Evolutionary conservation across 768 basidiomycete species (phyloP).

Genomic region (Auricularia sp.): DNA sequence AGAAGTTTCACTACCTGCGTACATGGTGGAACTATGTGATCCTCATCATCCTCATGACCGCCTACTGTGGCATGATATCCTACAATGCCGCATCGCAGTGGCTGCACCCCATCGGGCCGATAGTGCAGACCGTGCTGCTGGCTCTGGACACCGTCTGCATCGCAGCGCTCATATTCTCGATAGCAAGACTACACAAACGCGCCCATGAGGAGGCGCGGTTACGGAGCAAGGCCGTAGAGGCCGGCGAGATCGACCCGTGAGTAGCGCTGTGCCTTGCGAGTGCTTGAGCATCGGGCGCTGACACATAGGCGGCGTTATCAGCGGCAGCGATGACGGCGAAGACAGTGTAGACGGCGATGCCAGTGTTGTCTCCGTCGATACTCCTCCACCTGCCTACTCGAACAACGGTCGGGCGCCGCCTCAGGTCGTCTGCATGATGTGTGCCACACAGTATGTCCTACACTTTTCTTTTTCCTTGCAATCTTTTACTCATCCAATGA

Average conservation of each 20-base stretch:
- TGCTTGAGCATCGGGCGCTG: not conserved
- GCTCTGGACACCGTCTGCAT: not conserved
- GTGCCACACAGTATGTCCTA: not conserved
- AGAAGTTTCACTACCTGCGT: not conserved
- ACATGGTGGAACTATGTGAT: not conserved
- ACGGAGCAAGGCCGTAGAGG: not conserved
- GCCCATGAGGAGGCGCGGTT: not conserved
- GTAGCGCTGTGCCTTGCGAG: not conserved
- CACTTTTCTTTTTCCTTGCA: not conserved
- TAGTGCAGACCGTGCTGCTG: not conserved
- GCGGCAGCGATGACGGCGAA: not conserved
- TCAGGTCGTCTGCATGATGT: not conserved
- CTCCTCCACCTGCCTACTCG: not conserved
- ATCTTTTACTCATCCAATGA: not conserved
- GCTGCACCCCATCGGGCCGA: not conserved
- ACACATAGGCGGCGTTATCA: not conserved
- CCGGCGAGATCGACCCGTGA: not conserved
- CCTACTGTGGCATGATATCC: slow-evolving; percentile 2
- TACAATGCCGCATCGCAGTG: not conserved
- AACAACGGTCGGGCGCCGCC: not conserved
- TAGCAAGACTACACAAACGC: not conserved
- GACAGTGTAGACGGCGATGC: not conserved
- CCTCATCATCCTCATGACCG: not conserved
- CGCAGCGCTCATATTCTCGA: not conserved
- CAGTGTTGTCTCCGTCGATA: not conserved